These are phyloP conservation scores for Lathyrus oleraceus DNA, from an alignment of 306 rosid species.

Conservation along the genomic window DNA sequence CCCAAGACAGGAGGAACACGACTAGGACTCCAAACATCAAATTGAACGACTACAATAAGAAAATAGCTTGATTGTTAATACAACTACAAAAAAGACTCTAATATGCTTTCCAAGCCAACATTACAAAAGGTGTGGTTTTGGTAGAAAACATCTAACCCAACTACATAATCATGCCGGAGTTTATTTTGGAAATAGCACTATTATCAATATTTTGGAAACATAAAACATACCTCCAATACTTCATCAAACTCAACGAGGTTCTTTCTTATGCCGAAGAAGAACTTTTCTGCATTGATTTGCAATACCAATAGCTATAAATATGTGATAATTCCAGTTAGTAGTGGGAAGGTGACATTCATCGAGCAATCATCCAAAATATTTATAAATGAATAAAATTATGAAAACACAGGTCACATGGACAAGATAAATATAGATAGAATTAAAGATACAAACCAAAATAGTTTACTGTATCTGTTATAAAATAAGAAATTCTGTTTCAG, in stretches of 20 bases:
- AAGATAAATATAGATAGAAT: constrained; percentile 1
- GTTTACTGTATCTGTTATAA: constrained; percentile 14
- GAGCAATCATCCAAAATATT: constrained; percentile 8
- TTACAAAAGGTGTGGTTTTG: constrained; percentile 1
- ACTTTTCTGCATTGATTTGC: constrained; percentile 94
- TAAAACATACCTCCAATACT: constrained; percentile 89
- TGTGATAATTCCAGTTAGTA: constrained; percentile 38
- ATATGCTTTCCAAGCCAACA: neutral
- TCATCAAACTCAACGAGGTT: constrained; percentile 95
- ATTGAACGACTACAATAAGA: neutral
- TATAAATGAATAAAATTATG: constrained; percentile 30
- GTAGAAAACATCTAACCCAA: constrained; percentile 29
- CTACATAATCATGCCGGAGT: neutral
- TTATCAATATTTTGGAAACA: constrained; percentile 25
- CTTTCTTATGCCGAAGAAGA: constrained; percentile 85
- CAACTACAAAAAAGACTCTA: neutral
- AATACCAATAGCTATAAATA: constrained; percentile 67
- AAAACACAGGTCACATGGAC: neutral
- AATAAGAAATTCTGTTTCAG: constrained; percentile 10
- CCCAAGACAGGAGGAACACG: neutral
- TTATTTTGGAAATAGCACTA: constrained; percentile 10
- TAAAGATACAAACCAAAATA: constrained; percentile 27
- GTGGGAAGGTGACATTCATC: constrained; percentile 32
- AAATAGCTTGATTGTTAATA: neutral
- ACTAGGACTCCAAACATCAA: neutral